Evolutionary conservation across 305 asterid genomes (phyloP).

Genomic region (Fraxinus paxiana): DNA sequence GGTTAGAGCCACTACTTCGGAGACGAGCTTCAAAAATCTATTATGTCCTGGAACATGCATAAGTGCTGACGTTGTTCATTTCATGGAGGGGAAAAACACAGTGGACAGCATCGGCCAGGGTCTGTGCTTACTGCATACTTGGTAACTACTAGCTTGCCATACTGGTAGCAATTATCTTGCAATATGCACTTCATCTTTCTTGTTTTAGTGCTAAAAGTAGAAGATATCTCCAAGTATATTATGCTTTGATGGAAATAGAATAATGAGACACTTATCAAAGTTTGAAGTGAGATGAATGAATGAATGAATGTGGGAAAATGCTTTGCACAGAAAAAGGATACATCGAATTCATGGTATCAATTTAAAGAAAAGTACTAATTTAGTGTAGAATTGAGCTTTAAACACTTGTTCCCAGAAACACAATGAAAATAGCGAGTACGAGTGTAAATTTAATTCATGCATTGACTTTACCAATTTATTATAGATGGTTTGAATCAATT

Average conservation of each 20-base stretch:
- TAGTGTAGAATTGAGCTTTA: background rate
- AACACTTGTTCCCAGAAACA: background rate
- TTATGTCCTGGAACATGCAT: conserved; percentile 61
- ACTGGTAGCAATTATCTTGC: background rate
- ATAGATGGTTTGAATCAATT: background rate
- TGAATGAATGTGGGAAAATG: background rate
- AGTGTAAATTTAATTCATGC: background rate
- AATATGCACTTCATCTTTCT: background rate
- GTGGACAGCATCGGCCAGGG: conserved; percentile 23
- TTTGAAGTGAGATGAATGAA: background rate
- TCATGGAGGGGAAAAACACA: conserved; percentile 12
- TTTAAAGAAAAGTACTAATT: background rate
- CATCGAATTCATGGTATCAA: background rate
- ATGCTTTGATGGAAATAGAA: background rate
- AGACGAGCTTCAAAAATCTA: conserved; percentile 68
- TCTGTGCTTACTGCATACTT: conserved; percentile 28
- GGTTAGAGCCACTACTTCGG: conserved; percentile 74
- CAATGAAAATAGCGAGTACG: background rate
- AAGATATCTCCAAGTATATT: background rate
- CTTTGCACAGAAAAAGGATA: background rate
- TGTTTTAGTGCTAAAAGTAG: conserved; percentile 10
- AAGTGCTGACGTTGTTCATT: conserved; percentile 29
- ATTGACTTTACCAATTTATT: background rate
- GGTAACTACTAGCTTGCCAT: conserved; percentile 21
- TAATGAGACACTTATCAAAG: background rate